These are phyloP conservation scores for Penicillium odoratum DNA, from an alignment of 495 filamentous ascomycete species.

Conservation along the genomic window DNA sequence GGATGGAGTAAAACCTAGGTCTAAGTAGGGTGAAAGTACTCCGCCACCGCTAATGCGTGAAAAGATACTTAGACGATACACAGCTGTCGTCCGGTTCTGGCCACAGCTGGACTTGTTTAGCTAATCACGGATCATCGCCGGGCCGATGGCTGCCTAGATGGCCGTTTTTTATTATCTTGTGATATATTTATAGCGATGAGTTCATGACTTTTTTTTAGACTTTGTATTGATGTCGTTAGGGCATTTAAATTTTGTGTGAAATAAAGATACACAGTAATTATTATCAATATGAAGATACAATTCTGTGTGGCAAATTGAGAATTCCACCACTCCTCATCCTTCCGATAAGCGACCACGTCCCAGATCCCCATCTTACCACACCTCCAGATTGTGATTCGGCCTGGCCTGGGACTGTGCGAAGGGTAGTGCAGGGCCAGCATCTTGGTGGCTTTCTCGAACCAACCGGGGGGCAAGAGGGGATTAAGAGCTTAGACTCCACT, in stretches of 20 bases:
- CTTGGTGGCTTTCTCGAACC: conserved; percentile 12
- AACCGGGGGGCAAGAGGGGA: conserved; percentile 8
- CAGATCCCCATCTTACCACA: conserved; percentile 5
- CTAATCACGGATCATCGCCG: conserved; percentile 16
- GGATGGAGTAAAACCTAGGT: conserved; percentile 2
- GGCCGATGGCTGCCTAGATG: conserved; percentile 10
- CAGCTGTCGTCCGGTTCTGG: conserved; percentile 17
- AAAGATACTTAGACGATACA: conserved; percentile 11
- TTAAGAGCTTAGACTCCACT: conserved; percentile 23
- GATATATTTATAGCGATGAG: conserved; percentile 12
- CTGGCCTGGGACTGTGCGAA: conserved; percentile 19
- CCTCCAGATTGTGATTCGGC: conserved; percentile 19
- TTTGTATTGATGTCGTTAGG: not conserved
- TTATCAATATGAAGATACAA: not conserved
- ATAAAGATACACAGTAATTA: not conserved
- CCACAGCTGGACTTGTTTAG: conserved; percentile 11
- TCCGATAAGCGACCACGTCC: conserved; percentile 16
- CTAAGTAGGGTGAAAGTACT: conserved; percentile 23
- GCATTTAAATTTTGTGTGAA: not conserved
- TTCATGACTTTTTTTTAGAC: conserved; percentile 7
- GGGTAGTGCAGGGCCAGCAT: conserved; percentile 8
- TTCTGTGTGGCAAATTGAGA: not conserved
- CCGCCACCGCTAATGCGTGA: conserved; percentile 25
- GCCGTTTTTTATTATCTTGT: not conserved
- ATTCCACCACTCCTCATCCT: conserved; percentile 4